Evolutionary conservation across 257 asterid genomes (phyloP).

Genomic region (Anisodus tanguticus): DNA sequence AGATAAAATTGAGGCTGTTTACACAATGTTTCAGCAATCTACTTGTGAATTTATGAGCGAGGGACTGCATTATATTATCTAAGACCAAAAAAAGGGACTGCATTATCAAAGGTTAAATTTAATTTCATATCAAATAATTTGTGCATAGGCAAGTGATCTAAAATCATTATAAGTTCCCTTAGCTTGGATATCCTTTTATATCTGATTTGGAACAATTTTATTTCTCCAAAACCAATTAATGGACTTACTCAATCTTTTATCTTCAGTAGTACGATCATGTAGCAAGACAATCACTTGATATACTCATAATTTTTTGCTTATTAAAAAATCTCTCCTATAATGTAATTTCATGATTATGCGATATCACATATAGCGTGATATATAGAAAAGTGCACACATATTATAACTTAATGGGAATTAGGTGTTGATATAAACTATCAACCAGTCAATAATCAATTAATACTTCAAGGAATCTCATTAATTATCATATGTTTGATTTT

Average conservation of each 20-base stretch:
- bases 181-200: no score
- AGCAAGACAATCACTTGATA: neutral
- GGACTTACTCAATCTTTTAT: no score
- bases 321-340: neutral
- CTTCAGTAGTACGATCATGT: no score
- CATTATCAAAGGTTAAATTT: no score
- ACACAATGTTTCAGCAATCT: neutral
- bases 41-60: neutral
- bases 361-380: neutral
- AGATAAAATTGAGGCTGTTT: no score
- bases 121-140: no score
- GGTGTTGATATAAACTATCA: constrained; percentile 22
- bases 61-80: no score
- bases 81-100: no score
- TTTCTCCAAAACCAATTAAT: no score
- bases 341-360: neutral
- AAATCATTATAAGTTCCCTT: no score
- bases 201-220: no score
- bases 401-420: neutral
- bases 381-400: neutral
- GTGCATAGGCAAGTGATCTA: neutral
- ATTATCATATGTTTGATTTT: neutral
- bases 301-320: neutral
- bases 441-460: constrained; percentile 18
- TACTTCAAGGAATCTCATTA: neutral